These are phyloP conservation scores for Fibroporia radiculosa DNA, from an alignment of 768 basidiomycete genomes.

Conservation along the genomic window DNA sequence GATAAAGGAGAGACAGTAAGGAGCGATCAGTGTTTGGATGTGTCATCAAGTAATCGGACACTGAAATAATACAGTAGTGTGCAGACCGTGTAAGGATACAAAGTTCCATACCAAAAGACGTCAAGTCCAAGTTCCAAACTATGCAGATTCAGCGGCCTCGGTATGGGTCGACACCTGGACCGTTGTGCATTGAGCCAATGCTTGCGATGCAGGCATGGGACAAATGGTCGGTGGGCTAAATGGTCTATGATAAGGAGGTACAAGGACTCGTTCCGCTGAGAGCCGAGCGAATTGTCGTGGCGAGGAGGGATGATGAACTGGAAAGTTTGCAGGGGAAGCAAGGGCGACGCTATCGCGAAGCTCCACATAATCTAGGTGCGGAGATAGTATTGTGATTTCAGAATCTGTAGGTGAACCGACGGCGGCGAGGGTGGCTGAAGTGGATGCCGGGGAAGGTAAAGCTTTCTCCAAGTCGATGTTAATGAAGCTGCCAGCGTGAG, in stretches of 20 bases:
- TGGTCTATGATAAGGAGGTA: slow-evolving; percentile 10
- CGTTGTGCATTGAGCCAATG: neutral
- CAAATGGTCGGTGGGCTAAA: slow-evolving; percentile 7
- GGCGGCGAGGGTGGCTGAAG: neutral
- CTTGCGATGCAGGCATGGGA: neutral
- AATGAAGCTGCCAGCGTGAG: neutral
- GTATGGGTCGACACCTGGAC: slow-evolving; percentile 4
- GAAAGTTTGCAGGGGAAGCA: neutral
- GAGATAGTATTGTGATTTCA: neutral
- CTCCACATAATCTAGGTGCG: neutral
- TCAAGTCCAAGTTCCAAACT: neutral
- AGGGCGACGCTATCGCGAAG: neutral
- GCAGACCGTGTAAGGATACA: slow-evolving; percentile 1
- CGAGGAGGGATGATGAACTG: neutral
- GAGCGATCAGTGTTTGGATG: neutral
- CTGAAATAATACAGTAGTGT: neutral
- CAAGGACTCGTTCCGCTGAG: neutral
- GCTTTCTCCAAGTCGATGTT: slow-evolving; percentile 9
- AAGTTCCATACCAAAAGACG: neutral
- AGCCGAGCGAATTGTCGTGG: neutral
- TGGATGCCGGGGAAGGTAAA: neutral
- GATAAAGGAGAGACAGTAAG: neutral
- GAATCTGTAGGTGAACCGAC: neutral
- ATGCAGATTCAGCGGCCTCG: neutral
- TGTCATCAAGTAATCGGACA: neutral